These are phyloP conservation scores for Curvularia lunata DNA, from an alignment of 2,329 filamentous ascomycete species.

Conservation along the genomic window DNA sequence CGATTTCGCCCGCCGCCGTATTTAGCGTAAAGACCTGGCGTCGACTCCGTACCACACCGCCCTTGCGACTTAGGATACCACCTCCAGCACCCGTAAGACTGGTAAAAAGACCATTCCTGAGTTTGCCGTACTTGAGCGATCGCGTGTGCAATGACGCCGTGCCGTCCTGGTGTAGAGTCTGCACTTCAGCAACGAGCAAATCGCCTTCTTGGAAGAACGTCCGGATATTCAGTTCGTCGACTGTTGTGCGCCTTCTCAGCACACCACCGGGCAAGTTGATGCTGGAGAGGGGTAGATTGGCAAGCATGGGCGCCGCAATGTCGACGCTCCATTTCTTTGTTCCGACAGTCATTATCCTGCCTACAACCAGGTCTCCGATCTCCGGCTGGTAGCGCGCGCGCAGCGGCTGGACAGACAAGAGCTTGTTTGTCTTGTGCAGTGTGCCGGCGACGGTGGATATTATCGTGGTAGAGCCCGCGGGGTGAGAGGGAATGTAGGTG, in stretches of 20 bases:
- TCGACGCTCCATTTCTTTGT: constrained; percentile 93
- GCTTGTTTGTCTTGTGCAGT: constrained; percentile 92
- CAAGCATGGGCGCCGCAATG: constrained; percentile 84
- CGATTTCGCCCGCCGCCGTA: constrained; percentile 70
- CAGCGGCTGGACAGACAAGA: constrained; percentile 87
- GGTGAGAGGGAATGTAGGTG: constrained; percentile 71
- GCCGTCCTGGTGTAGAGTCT: constrained; percentile 84
- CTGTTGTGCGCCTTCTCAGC: constrained; percentile 86
- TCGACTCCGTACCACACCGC: constrained; percentile 81
- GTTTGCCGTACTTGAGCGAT: constrained; percentile 90
- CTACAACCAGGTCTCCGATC: constrained; percentile 94
- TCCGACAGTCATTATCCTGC: constrained; percentile 94
- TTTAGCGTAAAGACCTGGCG: constrained; percentile 82
- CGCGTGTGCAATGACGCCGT: constrained; percentile 88
- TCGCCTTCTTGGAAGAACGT: constrained; percentile 98
- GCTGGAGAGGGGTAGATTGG: constrained; percentile 80
- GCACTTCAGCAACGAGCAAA: constrained; percentile 91
- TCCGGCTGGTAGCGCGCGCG: constrained; percentile 93
- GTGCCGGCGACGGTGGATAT: constrained; percentile 89
- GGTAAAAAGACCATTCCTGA: constrained; percentile 90
- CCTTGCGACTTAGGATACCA: constrained; percentile 54
- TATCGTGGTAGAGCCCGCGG: constrained; percentile 66
- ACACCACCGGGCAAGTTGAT: constrained; percentile 97
- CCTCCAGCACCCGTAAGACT: constrained; percentile 81
- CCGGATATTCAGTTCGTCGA: constrained; percentile 95